Conservation (phyloP, 441 rosid species). For the Populus hybrid region DNA sequence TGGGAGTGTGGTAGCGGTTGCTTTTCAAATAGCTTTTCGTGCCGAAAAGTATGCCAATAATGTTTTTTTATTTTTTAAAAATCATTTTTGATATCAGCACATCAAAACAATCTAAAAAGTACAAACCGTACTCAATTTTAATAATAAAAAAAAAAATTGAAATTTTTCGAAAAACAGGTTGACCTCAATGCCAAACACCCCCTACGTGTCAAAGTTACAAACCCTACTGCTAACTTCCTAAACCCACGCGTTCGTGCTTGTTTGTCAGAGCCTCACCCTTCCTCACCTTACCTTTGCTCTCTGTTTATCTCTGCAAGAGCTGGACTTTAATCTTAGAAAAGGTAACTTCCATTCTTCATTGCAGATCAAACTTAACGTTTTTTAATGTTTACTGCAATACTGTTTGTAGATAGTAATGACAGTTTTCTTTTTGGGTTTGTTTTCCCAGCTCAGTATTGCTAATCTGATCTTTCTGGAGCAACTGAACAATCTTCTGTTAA, state of each 20-base stretch:
- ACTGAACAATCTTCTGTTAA: conserved; percentile 14
- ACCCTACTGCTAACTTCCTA: not conserved
- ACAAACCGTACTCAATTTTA: too few relatives aligned
- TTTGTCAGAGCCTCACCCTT: not conserved
- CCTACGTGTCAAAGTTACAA: not conserved
- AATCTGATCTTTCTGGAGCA: not conserved
- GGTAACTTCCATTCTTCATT: not conserved
- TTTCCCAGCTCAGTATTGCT: not conserved
- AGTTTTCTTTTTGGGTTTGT: not conserved
- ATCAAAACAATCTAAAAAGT: too few relatives aligned
- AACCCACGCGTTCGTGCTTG: not conserved
- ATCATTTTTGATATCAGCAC: too few relatives aligned
- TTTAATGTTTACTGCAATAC: not conserved
- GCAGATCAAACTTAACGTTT: not conserved
- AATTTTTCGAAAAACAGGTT: too few relatives aligned
- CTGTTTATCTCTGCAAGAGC: not conserved
- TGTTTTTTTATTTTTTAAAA: too few relatives aligned
- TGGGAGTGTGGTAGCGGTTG: too few relatives aligned
- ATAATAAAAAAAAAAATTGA: too few relatives aligned
- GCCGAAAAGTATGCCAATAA: too few relatives aligned
- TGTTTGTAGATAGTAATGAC: not conserved
- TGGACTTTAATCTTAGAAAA: not conserved
- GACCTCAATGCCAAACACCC: too few relatives aligned
- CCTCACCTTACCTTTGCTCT: not conserved
- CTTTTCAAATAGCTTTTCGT: too few relatives aligned